Base-by-base conservation (phyloP, 768 basidiomycete genomes). In the Sporobolomyces roseus region DNA sequence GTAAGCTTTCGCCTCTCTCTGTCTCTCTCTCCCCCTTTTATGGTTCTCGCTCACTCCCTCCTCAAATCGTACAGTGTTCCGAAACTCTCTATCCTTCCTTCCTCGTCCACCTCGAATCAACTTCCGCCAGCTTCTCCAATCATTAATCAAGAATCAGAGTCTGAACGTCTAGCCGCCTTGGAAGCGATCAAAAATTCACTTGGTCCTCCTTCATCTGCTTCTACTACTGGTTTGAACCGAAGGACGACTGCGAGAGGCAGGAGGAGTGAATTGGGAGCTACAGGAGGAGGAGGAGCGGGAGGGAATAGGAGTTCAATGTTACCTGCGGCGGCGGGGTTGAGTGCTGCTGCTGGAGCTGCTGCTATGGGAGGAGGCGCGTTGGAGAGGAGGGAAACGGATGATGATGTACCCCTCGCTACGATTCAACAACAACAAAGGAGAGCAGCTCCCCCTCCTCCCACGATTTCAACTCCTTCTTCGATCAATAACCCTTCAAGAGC, bases 221-320 rank as follows among this genome's bases (percentile, higher is more conserved):
- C 76, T 2, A 54, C 17, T 16, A 55, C 5, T 17, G 50, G 53
- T 0, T 66, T 76, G 13, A 68, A 63, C 61, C 77, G 61, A 30
- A 69, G 46, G 76, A 78, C 16, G 63, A 79, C 79, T 8, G 62
- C 65, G 3, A 71, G 81, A 43, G 81, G 79, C 13, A 32, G 68
- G 63, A 32, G 68, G 5, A 60, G 63, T 14, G 51, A 53, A 19
- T 33, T 35, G 12, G 7, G 14, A 10, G 14, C 45, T 46, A 23
- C 45, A 21, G 45, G 45, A 46, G 45, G 45, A 2, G 54, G 60
- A 17, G n/a, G 19, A 3, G 52, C 33, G 53, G 23, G n/a, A n/a
- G n/a, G n/a, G n/a, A n/a, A n/a, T n/a, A n/a, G n/a, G n/a, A n/a
- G n/a, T n/a, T n/a, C 54, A 35, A 38, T 27, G 32, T 25, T 29